phyloP scores from a whole-genome alignment of 208 protist genomes.

The Trypanosoma avium region DNA sequence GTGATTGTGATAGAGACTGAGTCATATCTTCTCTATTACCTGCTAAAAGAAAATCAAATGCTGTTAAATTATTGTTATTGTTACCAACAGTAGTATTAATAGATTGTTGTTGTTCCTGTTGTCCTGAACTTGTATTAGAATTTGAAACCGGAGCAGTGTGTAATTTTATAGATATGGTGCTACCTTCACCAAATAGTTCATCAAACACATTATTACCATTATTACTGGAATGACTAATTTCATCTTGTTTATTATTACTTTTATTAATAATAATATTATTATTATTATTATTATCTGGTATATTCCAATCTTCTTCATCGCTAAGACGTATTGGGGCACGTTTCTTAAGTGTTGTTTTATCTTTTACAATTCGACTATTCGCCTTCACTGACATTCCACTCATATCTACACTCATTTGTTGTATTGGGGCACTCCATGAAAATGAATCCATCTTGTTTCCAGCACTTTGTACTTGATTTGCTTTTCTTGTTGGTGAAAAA shows the following conservation, averaged over 20 bases:
- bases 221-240: neutral
- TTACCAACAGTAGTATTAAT: neutral
- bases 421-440: neutral
- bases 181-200: constrained; percentile 26
- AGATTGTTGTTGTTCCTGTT: neutral
- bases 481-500: neutral
- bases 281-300: neutral
- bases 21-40: neutral
- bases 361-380: neutral
- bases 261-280: neutral
- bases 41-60: constrained; percentile 13
- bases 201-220: constrained; percentile 18
- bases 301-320: neutral
- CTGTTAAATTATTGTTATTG: neutral
- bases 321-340: constrained; percentile 21
- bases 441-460: constrained; percentile 8
- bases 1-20: neutral
- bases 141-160: no score
- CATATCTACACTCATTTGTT: constrained; percentile 1
- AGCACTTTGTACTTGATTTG: neutral
- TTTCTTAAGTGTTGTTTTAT: constrained; percentile 28
- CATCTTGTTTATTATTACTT: neutral
- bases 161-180: neutral
- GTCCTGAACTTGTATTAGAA: no score
- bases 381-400: constrained; percentile 14